Evolutionary conservation across 768 basidiomycete species (phyloP).

Genomic region (Pleurotus platypus): DNA sequence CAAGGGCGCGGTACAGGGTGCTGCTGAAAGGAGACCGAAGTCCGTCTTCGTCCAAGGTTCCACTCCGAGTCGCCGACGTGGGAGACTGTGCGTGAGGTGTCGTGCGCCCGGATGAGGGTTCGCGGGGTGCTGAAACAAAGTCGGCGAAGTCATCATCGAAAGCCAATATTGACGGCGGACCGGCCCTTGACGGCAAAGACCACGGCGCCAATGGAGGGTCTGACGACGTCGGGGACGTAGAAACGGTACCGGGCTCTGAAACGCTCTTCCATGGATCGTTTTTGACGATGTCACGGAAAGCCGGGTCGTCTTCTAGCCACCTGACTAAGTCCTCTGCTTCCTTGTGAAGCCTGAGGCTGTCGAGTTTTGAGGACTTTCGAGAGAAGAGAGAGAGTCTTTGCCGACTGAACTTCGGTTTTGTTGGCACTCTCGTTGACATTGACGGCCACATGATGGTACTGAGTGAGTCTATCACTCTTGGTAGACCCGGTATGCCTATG

Average conservation of each 20-base stretch:
- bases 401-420: conserved; percentile 16
- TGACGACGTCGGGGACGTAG: conserved; percentile 21
- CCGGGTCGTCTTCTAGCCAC: conserved; percentile 57
- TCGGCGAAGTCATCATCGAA: conserved; percentile 83
- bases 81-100: conserved; percentile 20
- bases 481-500: conserved; percentile 49
- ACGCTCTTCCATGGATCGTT: conserved; percentile 39
- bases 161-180: conserved; percentile 20
- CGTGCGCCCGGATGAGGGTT: conserved; percentile 3
- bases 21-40: conserved; percentile 16
- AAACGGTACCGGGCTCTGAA: conserved; percentile 23
- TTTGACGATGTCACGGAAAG: conserved; percentile 18
- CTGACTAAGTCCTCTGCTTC: conserved; percentile 60
- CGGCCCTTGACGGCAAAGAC: not conserved
- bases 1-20: conserved; percentile 54
- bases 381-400: conserved; percentile 28
- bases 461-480: conserved; percentile 73
- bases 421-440: conserved; percentile 44
- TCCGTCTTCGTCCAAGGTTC: conserved; percentile 16
- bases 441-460: conserved; percentile 91
- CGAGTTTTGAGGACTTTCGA: not conserved
- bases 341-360: conserved; percentile 32
- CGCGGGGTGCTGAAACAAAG: conserved; percentile 60
- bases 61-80: conserved; percentile 15
- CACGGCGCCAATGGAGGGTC: conserved; percentile 12